Conservation (phyloP, 1,284 basidiomycete genomes). For the Ceratobasidium sp. region DNA sequence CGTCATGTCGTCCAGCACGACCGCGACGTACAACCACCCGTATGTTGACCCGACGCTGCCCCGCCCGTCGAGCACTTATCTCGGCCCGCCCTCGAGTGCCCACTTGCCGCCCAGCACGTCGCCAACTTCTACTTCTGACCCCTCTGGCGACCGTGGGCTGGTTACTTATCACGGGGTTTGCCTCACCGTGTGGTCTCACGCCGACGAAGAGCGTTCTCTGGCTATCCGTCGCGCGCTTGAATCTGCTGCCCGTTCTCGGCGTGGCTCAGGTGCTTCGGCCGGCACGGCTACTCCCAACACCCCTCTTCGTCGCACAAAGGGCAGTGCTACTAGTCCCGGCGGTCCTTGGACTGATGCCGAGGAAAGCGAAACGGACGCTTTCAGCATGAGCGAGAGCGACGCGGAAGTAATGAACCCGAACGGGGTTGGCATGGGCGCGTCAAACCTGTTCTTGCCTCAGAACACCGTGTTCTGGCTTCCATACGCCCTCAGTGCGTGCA, state of each 20-base stretch:
- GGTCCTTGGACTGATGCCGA: slow-evolving; percentile 52
- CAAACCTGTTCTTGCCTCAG: slow-evolving; percentile 84
- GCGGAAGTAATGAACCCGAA: slow-evolving; percentile 81
- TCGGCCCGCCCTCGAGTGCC: slow-evolving; percentile 70
- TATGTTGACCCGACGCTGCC: slow-evolving; percentile 52
- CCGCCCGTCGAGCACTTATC: slow-evolving; percentile 78
- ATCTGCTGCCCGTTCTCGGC: slow-evolving; percentile 52
- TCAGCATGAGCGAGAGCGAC: slow-evolving; percentile 82
- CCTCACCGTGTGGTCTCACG: slow-evolving; percentile 93
- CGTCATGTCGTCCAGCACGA: slow-evolving; percentile 49
- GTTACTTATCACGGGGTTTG: slow-evolving; percentile 88
- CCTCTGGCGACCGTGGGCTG: slow-evolving; percentile 49
- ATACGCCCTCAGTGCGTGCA: slow-evolving; percentile 82
- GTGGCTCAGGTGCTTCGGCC: slow-evolving; percentile 42
- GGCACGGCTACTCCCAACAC: slow-evolving; percentile 35
- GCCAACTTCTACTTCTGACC: slow-evolving; percentile 46
- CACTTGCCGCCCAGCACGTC: slow-evolving; percentile 46
- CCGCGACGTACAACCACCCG: slow-evolving; percentile 48
- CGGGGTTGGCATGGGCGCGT: slow-evolving; percentile 81
- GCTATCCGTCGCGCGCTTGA: slow-evolving; percentile 86
- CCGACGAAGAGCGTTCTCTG: slow-evolving; percentile 83
- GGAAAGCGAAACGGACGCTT: slow-evolving; percentile 76
- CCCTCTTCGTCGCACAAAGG: slow-evolving; percentile 34
- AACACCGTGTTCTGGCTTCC: slow-evolving; percentile 94
- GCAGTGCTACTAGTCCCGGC: slow-evolving; percentile 71